Base-by-base conservation (phyloP, 1,284 basidiomycete species). In the Leccinum subrobustum region DNA sequence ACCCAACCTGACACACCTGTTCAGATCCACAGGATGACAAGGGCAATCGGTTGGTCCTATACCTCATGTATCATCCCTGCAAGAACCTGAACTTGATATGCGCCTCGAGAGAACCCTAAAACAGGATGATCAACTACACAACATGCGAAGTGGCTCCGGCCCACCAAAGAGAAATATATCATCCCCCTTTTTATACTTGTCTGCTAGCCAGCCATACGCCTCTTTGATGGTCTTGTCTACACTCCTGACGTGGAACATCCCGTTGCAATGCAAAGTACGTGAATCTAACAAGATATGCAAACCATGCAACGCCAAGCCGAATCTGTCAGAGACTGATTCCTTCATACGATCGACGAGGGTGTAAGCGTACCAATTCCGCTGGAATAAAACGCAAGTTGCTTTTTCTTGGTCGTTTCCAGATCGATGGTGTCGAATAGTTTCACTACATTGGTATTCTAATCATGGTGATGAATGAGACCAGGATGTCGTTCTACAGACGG, bases 1-100 rank as follows among this genome's bases (percentile, higher is more conserved):
- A 57, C 2, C 65, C 64, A 48, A 68, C 59, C 66, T 66, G 35
- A 18, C 8, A 44, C 4, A 4, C 7, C 6, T 47, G 5, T 50
- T 54, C 3, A 29, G 25, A 20, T 29, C 14, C 14, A 44, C 4
- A n/a, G 33, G 2, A 27, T n/a, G 14, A 29, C 18, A 25, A 20
- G 54, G 18, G 20, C 53, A 5, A 35, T 11, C 16, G 27, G 29
- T 54, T 42, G 18, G 27, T 12, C 14, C 31, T 60, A 12, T 29
- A 52, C 50, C 50, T 52, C 50, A 11, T 29, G 50, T 29, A 52
- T 52, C 27, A 52, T 31, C 27, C 50, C 27, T n/a, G 50, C 50
- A 29, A 52, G 50, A 29, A 12, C 50, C 27, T n/a, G 50, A 11
- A 52, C 50, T 52, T 52, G 27, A 18, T 52, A 52, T n/a, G 50